Evolutionary conservation across 192 early-diverging fungal genomes (phyloP).

Genomic region (Coemansia sp.): DNA sequence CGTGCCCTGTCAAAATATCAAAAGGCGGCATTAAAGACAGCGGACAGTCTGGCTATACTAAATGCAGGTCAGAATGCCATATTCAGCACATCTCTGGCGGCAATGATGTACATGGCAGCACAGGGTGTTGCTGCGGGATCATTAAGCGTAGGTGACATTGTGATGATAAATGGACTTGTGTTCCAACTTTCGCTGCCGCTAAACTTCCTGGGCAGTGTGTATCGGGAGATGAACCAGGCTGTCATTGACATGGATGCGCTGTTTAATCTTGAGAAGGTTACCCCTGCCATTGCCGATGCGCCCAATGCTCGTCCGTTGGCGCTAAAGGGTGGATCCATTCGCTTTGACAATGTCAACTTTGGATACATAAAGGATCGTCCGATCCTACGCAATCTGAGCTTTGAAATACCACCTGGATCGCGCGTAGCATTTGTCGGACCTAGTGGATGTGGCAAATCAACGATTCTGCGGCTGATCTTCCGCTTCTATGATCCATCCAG

Average conservation of each 20-base stretch:
- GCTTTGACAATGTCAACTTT: conserved; percentile 87
- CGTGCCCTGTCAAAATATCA: conserved; percentile 88
- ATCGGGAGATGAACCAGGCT: conserved; percentile 92
- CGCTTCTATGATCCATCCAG: conserved; percentile 87
- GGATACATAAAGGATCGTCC: conserved; percentile 78
- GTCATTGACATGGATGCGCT: conserved; percentile 97
- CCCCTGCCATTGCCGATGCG: conserved; percentile 58
- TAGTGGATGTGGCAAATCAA: conserved; percentile 90
- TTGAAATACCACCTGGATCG: conserved; percentile 82
- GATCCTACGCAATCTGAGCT: conserved; percentile 70
- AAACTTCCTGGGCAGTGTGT: conserved; percentile 97
- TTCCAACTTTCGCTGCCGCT: conserved; percentile 97
- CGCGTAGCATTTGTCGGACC: conserved; percentile 93
- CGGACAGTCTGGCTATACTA: conserved; percentile 82
- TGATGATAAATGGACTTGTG: conserved; percentile 98
- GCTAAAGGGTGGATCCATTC: conserved; percentile 71
- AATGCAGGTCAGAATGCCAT: conserved; percentile 97
- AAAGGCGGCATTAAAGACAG: conserved; percentile 86
- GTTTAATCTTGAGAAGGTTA: conserved; percentile 77
- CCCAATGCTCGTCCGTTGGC: conserved; percentile 58
- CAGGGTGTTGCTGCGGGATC: conserved; percentile 75
- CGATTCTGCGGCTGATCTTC: conserved; percentile 81
- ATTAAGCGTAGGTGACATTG: conserved; percentile 95
- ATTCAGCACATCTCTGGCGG: conserved; percentile 87
- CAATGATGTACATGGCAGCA: conserved; percentile 96